Evolutionary conservation across 1,284 basidiomycete species (phyloP).

Genomic region (Cystobasidium slooffiae): DNA sequence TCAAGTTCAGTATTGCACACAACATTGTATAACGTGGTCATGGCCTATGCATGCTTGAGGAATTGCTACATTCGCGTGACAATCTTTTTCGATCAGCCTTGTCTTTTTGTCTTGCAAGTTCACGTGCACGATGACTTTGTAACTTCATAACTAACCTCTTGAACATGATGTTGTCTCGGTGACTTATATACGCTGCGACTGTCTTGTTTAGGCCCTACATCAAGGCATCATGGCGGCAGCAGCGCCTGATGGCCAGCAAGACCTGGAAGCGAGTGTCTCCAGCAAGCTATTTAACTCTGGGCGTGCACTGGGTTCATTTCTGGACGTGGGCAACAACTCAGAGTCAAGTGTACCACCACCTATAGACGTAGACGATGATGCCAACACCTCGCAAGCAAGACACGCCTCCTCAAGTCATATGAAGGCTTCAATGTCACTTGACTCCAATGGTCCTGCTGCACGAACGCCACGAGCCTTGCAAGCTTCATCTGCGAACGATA

Average conservation of each 20-base stretch:
- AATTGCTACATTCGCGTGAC: background rate
- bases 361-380: background rate
- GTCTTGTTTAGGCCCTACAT: background rate
- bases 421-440: background rate
- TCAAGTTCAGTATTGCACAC: background rate
- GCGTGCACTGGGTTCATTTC: background rate
- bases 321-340: constrained; percentile 9
- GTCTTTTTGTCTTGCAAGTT: background rate
- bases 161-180: background rate
- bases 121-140: background rate
- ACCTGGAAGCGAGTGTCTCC: constrained; percentile 10
- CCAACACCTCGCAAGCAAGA: background rate
- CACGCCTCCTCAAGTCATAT: background rate
- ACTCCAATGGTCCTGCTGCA: background rate
- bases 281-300: constrained; percentile 28
- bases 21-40: background rate
- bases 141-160: background rate
- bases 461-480: background rate
- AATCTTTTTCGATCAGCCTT: background rate
- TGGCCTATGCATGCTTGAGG: background rate
- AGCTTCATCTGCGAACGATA: background rate
- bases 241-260: background rate
- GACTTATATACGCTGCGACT: background rate
- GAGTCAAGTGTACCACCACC: background rate
- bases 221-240: background rate